A percentile compares a stretch with the other conserved stretches of the same genome.
Evolutionary conservation across 139 green algal species (phyloP).

Genomic region (Coelastrella sp.): DNA sequence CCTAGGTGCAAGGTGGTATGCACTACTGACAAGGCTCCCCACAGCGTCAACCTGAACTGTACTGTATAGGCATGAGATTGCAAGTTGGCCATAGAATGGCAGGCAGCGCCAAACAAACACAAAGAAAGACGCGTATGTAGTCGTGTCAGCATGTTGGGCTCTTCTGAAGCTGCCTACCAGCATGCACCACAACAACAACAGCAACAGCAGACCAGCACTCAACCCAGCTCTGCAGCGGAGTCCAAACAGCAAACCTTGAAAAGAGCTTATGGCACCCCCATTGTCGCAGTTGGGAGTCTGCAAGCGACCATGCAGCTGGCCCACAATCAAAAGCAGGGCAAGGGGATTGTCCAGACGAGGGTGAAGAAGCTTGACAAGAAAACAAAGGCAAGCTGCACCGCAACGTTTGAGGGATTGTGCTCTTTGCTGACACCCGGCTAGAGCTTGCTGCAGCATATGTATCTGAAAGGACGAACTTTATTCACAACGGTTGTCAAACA

Average conservation of each 20-base stretch:
- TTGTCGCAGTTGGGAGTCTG: neutral
- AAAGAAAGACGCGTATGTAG: no score
- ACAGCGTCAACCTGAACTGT: no score
- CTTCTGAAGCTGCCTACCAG: neutral
- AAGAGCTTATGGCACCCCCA: no score
- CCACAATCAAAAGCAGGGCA: neutral
- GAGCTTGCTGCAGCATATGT: no score
- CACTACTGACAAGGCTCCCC: no score
- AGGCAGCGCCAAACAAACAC: no score
- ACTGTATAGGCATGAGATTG: no score
- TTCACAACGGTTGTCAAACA: no score
- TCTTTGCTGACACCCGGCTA: neutral
- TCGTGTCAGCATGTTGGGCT: no score
- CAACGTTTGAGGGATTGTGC: neutral
- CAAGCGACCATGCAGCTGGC: neutral
- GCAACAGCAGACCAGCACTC: neutral
- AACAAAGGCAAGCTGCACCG: slow-evolving; percentile 31
- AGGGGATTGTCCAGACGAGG: neutral
- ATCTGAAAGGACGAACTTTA: no score
- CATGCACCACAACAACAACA: neutral
- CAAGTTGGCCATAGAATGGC: no score
- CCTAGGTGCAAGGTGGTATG: no score
- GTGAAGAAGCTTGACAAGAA: slow-evolving; percentile 42
- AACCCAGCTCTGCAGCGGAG: neutral
- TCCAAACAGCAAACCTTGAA: neutral